phyloP scores from a whole-genome alignment of 2,329 filamentous ascomycete species.

The Aspergillus japonicus region DNA sequence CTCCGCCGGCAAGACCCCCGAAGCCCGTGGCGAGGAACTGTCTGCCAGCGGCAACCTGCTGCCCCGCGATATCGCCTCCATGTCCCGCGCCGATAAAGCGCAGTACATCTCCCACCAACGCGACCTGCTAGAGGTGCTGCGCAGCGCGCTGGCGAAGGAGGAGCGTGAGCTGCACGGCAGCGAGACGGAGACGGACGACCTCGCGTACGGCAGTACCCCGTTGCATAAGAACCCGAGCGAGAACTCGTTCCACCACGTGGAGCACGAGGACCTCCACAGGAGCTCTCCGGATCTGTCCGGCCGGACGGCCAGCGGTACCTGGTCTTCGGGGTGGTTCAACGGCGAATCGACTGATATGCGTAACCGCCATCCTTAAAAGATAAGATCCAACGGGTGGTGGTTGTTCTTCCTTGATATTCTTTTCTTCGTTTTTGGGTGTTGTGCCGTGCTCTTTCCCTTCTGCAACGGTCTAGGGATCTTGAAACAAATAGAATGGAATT shows the following conservation, averaged over 20 bases:
- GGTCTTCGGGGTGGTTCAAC: conserved; percentile 34
- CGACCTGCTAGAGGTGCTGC: conserved; percentile 70
- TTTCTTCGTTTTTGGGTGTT: background rate
- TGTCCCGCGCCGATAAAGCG: conserved; percentile 63
- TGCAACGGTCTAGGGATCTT: background rate
- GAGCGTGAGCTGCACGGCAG: conserved; percentile 58
- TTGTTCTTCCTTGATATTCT: background rate
- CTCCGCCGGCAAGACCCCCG: conserved; percentile 37
- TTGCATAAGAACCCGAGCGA: conserved; percentile 82
- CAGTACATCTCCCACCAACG: conserved; percentile 76
- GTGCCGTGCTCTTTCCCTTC: background rate
- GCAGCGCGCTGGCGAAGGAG: conserved; percentile 77
- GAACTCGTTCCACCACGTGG: conserved; percentile 84
- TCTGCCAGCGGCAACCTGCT: conserved; percentile 64
- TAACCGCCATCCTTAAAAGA: background rate
- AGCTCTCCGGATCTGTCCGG: conserved; percentile 16
- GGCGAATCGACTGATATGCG: background rate
- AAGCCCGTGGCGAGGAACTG: conserved; percentile 50
- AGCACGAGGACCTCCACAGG: conserved; percentile 61
- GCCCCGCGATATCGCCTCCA: conserved; percentile 64
- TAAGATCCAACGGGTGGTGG: background rate
- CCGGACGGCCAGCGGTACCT: conserved; percentile 26
- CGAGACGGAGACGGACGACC: conserved; percentile 31
- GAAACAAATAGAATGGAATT: background rate
- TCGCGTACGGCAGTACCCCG: conserved; percentile 41